phyloP scores from a whole-genome alignment of 2,329 filamentous ascomycete genomes.

The Blastomyces emzantsi region DNA sequence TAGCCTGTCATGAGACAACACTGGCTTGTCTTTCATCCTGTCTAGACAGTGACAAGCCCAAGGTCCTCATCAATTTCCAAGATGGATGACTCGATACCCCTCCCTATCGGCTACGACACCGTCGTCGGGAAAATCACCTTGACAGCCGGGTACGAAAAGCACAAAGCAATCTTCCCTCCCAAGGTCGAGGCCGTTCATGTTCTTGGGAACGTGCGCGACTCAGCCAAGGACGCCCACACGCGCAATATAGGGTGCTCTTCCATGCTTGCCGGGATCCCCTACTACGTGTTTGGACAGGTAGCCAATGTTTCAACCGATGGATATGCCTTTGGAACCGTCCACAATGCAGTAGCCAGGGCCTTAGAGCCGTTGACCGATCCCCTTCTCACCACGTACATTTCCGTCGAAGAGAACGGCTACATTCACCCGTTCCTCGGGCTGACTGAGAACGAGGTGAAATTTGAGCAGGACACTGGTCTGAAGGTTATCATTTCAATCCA shows the following conservation, averaged over 20 bases:
- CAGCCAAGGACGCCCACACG: constrained; percentile 6
- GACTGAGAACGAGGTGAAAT: constrained; percentile 10
- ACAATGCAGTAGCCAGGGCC: constrained; percentile 11
- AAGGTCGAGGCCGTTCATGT: constrained; percentile 1
- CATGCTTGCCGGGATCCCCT: constrained; percentile 7
- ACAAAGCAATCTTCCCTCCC: constrained; percentile 13
- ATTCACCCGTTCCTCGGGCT: constrained; percentile 11
- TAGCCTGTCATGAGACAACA: not conserved
- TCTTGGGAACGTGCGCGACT: constrained; percentile 9
- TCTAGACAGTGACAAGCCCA: not conserved
- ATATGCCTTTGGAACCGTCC: not conserved
- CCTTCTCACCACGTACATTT: constrained; percentile 3
- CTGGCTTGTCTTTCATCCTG: not conserved
- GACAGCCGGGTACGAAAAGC: constrained; percentile 11
- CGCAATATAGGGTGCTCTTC: constrained; percentile 11
- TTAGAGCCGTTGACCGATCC: constrained; percentile 6
- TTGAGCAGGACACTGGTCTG: constrained; percentile 4
- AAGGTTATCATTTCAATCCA: constrained; percentile 10
- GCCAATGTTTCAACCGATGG: constrained; percentile 1
- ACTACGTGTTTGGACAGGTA: constrained; percentile 12
- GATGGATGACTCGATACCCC: not conserved
- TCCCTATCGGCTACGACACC: not conserved
- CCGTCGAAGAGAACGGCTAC: constrained; percentile 5
- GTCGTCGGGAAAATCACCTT: constrained; percentile 12
- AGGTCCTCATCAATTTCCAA: not conserved